Percentiles rank a stretch among this genome's conserved stretches.
Conservation (phyloP, 2,329 filamentous ascomycete genomes). For the Fusarium humuli region DNA sequence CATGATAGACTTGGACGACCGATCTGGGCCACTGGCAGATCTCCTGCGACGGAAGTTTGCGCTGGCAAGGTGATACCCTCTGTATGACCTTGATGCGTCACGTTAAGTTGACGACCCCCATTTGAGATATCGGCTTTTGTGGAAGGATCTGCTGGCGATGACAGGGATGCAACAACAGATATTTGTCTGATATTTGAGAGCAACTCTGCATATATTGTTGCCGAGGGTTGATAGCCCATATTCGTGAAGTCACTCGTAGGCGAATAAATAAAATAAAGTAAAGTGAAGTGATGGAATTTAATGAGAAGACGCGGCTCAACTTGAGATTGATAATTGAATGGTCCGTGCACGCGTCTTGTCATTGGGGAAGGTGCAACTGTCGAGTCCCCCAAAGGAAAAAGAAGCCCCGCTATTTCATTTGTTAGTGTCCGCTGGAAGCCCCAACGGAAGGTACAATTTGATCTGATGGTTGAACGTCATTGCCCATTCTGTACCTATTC, state of each 20-base stretch:
- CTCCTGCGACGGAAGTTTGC: constrained; percentile 49
- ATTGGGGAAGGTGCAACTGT: constrained; percentile 7
- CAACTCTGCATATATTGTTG: constrained; percentile 71
- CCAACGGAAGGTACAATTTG: constrained; percentile 43
- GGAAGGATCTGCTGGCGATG: constrained; percentile 55
- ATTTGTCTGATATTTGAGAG: constrained; percentile 73
- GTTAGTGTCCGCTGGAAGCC: constrained; percentile 42
- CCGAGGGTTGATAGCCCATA: constrained; percentile 35
- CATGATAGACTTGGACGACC: constrained; percentile 59
- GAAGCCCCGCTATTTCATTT: constrained; percentile 42
- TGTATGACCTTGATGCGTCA: constrained; percentile 59
- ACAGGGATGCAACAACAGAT: constrained; percentile 66
- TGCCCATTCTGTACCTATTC: constrained; percentile 13
- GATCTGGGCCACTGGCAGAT: constrained; percentile 54
- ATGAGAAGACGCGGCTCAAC: constrained; percentile 15
- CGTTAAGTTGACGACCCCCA: constrained; percentile 58
- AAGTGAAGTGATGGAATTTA: background rate
- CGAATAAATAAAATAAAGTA: background rate
- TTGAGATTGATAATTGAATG: constrained; percentile 29
- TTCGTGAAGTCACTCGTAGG: background rate
- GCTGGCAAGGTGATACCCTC: constrained; percentile 58
- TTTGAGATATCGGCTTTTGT: constrained; percentile 59
- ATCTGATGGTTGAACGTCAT: constrained; percentile 39
- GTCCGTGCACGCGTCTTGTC: constrained; percentile 37
- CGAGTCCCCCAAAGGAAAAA: constrained; percentile 37